Conservation (phyloP, 495 filamentous ascomycete genomes). For the Cryomyces minteri region DNA sequence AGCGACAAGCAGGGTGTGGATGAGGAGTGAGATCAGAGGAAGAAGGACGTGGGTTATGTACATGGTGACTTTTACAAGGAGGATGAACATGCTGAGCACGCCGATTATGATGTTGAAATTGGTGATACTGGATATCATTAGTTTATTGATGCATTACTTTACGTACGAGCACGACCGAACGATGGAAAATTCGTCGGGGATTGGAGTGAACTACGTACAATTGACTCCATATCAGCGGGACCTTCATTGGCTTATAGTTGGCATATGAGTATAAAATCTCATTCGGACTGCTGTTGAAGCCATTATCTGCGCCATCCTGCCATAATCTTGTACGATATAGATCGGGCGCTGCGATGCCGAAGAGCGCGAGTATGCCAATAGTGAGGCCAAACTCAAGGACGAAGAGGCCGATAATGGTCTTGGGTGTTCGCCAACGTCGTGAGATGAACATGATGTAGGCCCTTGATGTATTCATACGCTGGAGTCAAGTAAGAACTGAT, state of each 20-base stretch:
- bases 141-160: background rate
- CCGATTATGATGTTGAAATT: slow-evolving; percentile 69
- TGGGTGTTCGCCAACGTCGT: slow-evolving; percentile 46
- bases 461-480: too few species aligned
- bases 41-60: slow-evolving; percentile 55
- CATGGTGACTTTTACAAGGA: slow-evolving; percentile 44
- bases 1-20: slow-evolving; percentile 37
- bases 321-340: slow-evolving; percentile 63
- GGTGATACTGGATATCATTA: slow-evolving; percentile 37
- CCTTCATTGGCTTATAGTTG: slow-evolving; percentile 45
- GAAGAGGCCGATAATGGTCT: slow-evolving; percentile 45
- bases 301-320: slow-evolving; percentile 59
- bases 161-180: background rate
- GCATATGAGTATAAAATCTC: slow-evolving; percentile 57
- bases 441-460: slow-evolving; percentile 7
- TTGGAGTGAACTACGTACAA: slow-evolving; percentile 36
- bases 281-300: slow-evolving; percentile 67
- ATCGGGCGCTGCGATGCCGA: slow-evolving; percentile 65
- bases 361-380: slow-evolving; percentile 56
- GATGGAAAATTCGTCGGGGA: background rate
- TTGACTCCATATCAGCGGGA: slow-evolving; percentile 67
- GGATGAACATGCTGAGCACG: slow-evolving; percentile 51
- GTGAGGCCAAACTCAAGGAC: slow-evolving; percentile 48
- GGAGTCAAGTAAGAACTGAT: too few species aligned
- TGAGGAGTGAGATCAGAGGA: slow-evolving; percentile 42